A percentile compares a stretch with the other conserved stretches of the same genome.
phyloP scores from a whole-genome alignment of 345 rosid genomes.

The Pistacia integerrima region DNA sequence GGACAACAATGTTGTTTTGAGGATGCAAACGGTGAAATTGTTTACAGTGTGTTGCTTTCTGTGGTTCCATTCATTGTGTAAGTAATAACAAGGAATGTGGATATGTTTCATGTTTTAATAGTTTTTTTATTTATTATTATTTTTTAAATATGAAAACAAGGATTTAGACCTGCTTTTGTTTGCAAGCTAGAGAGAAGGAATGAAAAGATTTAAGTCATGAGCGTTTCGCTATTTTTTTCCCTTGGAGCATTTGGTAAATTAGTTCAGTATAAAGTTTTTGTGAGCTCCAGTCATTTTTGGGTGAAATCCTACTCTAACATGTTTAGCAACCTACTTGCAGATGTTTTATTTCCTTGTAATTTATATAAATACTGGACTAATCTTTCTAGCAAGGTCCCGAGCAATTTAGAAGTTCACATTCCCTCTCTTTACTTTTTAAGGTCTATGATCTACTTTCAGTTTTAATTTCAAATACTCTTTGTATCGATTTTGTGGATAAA shows the following conservation, averaged over 20 bases:
- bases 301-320: not conserved
- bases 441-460: not conserved
- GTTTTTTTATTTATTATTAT: not conserved
- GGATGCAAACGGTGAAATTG: not conserved
- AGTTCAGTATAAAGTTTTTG: not conserved
- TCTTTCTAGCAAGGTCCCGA: not conserved
- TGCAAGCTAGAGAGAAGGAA: not conserved
- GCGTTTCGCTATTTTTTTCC: not conserved
- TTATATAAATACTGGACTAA: not conserved
- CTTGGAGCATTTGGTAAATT: not conserved
- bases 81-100: not conserved
- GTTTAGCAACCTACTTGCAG: not conserved
- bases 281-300: not conserved
- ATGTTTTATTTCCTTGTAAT: not conserved
- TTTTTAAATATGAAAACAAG: not conserved
- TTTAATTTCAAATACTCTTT: conserved; percentile 1
- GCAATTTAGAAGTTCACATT: not conserved
- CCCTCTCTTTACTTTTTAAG: not conserved
- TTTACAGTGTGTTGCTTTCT: conserved; percentile 1
- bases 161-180: not conserved
- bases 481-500: not conserved
- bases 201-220: not conserved
- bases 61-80: not conserved
- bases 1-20: not conserved
- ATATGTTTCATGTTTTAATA: conserved; percentile 11